A percentile compares a stretch with the other conserved stretches of the same genome.
phyloP scores from a whole-genome alignment of 331 rosid genomes.

The Quercus phellos region DNA sequence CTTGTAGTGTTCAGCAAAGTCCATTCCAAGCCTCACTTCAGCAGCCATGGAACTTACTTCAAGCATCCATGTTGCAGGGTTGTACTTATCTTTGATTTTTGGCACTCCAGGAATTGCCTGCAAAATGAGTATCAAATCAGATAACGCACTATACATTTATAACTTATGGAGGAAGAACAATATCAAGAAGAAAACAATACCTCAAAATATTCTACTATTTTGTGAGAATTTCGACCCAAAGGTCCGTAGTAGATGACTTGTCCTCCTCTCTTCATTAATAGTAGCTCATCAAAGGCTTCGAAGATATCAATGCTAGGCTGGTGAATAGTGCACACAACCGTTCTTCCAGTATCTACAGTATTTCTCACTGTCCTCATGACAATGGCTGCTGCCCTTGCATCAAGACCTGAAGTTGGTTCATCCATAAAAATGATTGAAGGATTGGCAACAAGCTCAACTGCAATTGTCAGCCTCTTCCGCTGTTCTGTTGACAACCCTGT shows the following conservation, averaged over 20 bases:
- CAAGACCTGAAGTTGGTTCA: constrained; percentile 97
- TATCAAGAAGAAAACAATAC: constrained; percentile 30
- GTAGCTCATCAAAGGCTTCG: constrained; percentile 94
- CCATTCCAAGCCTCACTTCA: constrained; percentile 79
- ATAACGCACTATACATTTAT: constrained; percentile 2
- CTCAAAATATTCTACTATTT: constrained; percentile 78
- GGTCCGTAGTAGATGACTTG: constrained; percentile 89
- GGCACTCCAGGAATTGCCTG: constrained; percentile 76
- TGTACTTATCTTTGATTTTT: constrained; percentile 81
- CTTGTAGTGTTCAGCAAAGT: constrained; percentile 84
- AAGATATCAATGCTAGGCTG: constrained; percentile 98
- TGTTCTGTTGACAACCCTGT: constrained; percentile 95
- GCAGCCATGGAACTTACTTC: constrained; percentile 87
- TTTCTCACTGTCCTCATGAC: constrained; percentile 95
- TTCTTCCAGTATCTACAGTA: constrained; percentile 96
- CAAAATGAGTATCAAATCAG: constrained; percentile 12
- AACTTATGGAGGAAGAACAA: background rate
- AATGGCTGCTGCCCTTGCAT: constrained; percentile 98
- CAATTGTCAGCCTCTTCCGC: constrained; percentile 85
- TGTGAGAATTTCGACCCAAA: constrained; percentile 77
- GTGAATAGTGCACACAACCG: constrained; percentile 98
- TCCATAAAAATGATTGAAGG: constrained; percentile 99
- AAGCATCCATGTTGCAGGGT: constrained; percentile 99
- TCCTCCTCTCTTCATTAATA: constrained; percentile 94
- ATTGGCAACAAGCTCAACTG: constrained; percentile 96